A percentile compares a stretch with the other conserved stretches of the same genome.
Evolutionary conservation across 495 filamentous ascomycete species (phyloP).

Genomic region (Hyaloscypha hepaticicola): DNA sequence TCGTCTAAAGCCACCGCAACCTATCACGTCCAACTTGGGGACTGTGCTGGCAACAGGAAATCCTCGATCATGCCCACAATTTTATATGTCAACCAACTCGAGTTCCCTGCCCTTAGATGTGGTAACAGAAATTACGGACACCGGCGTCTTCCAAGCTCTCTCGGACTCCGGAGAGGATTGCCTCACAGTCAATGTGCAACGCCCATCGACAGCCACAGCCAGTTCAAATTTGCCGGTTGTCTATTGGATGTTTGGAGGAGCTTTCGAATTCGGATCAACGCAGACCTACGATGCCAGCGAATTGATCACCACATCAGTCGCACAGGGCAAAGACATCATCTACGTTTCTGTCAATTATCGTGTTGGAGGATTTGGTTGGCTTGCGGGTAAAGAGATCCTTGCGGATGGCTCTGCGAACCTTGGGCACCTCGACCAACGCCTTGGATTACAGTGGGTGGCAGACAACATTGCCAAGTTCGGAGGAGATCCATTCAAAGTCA

Average conservation of each 20-base stretch:
- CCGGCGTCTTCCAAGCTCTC: slow-evolving; percentile 50
- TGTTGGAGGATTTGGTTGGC: slow-evolving; percentile 58
- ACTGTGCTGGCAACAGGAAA: slow-evolving; percentile 43
- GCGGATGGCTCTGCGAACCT: slow-evolving; percentile 59
- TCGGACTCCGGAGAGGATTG: slow-evolving; percentile 61
- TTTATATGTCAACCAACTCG: slow-evolving; percentile 35
- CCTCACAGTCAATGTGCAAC: slow-evolving; percentile 60
- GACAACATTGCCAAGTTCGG: slow-evolving; percentile 46
- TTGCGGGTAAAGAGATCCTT: slow-evolving; percentile 60
- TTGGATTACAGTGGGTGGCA: slow-evolving; percentile 46
- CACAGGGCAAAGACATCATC: slow-evolving; percentile 57
- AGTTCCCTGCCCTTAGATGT: slow-evolving; percentile 42
- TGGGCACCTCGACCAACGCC: slow-evolving; percentile 41
- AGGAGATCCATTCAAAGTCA: slow-evolving; percentile 39
- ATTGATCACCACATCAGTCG: slow-evolving; percentile 51
- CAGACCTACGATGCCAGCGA: slow-evolving; percentile 51
- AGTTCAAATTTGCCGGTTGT: slow-evolving; percentile 55
- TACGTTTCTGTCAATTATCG: slow-evolving; percentile 65
- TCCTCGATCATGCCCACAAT: slow-evolving; percentile 52
- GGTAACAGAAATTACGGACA: slow-evolving; percentile 49
- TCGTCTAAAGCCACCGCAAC: slow-evolving; percentile 57
- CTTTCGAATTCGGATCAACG: slow-evolving; percentile 59
- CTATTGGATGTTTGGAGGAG: slow-evolving; percentile 67
- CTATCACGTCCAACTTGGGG: slow-evolving; percentile 44
- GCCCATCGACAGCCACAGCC: slow-evolving; percentile 48